Evolutionary conservation across 83 land plant species (phyloP), one percentile per base, ranked within the genome.

Genomic region (Picea engelmannii): DNA sequence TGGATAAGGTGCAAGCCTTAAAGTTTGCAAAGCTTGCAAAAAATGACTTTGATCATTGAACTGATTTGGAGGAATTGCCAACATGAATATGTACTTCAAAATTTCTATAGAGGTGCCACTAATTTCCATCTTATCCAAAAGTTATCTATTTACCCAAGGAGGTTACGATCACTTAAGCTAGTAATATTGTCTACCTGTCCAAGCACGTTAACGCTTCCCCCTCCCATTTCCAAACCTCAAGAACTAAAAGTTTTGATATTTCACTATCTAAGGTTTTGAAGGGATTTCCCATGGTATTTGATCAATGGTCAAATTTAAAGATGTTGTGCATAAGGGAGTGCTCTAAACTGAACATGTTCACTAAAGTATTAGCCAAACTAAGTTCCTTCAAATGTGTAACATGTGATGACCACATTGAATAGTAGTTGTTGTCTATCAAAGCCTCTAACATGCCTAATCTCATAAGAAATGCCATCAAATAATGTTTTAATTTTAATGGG

Each of bases 281-380:
- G 52, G 78, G 81, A 65, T 86, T 92, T 15, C 92, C 92, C 24
- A 84, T 86, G 9, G 82, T 80, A 6, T 70, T 92, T n/a, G 82
- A 85, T n/a, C 55, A 76, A 8, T 47, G 86, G 70, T 35, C 4
- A 5, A 86, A 81, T 17, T 80, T 92, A 83, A 87, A 88, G 78
- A 90, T 86, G 80, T 85, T 92, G 18, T 90, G 90, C 86, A 92
- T 92, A 92, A 83, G 92, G 49, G 86, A 88, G 74, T 92, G 94
- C 74, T 59, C 74, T 15, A 82, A 40, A 42, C 66, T 92, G 21
- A 80, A 67, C 76, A 55, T 42, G 25, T 71, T 92, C 10, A 91
- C 94, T 1, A 23, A 47, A 2, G 81, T 88, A 42, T 42, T 6
- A 42, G 6, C 47, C 2, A 76, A 70, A 2, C n/a, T 92, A 73